Conservation (phyloP, 768 basidiomycete species). For the Daedalea quercina region DNA sequence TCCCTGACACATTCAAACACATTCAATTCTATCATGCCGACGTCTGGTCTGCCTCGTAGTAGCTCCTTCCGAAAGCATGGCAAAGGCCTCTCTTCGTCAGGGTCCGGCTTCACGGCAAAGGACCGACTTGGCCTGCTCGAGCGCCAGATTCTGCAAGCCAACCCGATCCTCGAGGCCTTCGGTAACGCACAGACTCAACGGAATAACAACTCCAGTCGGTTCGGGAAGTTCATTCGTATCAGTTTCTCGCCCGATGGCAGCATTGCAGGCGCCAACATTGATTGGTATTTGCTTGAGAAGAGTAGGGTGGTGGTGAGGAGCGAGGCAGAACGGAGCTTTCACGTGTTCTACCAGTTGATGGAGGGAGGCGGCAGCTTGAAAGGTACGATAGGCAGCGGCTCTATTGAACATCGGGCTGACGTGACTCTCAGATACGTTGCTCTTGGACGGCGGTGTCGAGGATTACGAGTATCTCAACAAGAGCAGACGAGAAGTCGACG, state of each 20-base stretch:
- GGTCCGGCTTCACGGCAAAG: conserved; percentile 53
- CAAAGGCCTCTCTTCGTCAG: conserved; percentile 31
- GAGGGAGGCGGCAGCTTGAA: conserved; percentile 66
- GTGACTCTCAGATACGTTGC: conserved; percentile 48
- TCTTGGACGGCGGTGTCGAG: conserved; percentile 67
- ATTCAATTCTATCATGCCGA: conserved; percentile 48
- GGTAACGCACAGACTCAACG: conserved; percentile 98
- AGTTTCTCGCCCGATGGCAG: conserved; percentile 90
- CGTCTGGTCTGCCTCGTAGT: conserved; percentile 64
- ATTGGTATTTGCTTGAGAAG: conserved; percentile 99
- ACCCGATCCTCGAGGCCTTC: conserved; percentile 95
- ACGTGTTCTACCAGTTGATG: conserved; percentile 94
- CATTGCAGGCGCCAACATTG: conserved; percentile 96
- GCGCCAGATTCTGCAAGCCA: conserved; percentile 94
- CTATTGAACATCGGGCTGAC: conserved; percentile 5
- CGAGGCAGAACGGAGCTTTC: conserved; percentile 88
- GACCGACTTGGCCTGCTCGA: conserved; percentile 84
- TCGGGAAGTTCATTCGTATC: conserved; percentile 97
- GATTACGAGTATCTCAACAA: conserved; percentile 91
- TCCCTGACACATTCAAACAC: conserved; percentile 47
- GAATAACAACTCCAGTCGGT: conserved; percentile 98
- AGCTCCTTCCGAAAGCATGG: conserved; percentile 50
- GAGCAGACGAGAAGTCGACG: conserved; percentile 88
- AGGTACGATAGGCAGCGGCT: conserved; percentile 33
- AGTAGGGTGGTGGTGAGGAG: conserved; percentile 87